Base-by-base conservation (phyloP, 2,329 filamentous ascomycete genomes). In the Fusarium pseudoanthophilum region DNA sequence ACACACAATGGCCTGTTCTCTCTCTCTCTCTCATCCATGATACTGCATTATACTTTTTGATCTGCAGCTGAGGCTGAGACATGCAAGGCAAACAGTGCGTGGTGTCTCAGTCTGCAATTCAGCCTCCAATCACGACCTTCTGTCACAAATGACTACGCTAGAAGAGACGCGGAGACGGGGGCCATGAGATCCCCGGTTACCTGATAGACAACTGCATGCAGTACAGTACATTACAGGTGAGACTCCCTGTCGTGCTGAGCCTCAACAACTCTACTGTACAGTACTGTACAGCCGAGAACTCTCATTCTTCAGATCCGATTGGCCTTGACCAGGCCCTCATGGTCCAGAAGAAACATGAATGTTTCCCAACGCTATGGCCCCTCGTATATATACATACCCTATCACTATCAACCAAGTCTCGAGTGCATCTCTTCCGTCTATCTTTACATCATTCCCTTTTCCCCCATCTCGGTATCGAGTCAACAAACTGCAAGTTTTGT, bases 31-130 rank as follows among this genome's bases (percentile, higher is more conserved):
- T 11, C 34, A 30, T 32, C 46, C 34, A 52, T 51, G 62, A 43
- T 28, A n/a, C 53, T 40, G 40, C 45, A 61, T 24, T 46, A 34
- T 18, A 37, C 48, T 51, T 34, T 36, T 24, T 21, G n/a, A 46
- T 55, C 30, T 42, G 51, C 36, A 62, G 64, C 64, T 70, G 55
- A 72, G 67, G 48, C 55, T 71, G 65, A 71, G 70, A 72, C 70
- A 73, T 48, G 46, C 65, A 43, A 69, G 66, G 39, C 24, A 43
- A 68, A 46, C n/a, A 56, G 36, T 71, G 51, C 56, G 43, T 64
- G 53, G 48, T 72, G 68, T 72, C 57, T 73, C 37, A 45, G 43
- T 45, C 32, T 28, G 37, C 32, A 62, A 39, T 48, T 40, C 36
- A n/a, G 8, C 37, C 43, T 66, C 68, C 65, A 73, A 70, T 70